phyloP scores from a whole-genome alignment of 1,284 basidiomycete species.

The Xerocomus nothofagi region DNA sequence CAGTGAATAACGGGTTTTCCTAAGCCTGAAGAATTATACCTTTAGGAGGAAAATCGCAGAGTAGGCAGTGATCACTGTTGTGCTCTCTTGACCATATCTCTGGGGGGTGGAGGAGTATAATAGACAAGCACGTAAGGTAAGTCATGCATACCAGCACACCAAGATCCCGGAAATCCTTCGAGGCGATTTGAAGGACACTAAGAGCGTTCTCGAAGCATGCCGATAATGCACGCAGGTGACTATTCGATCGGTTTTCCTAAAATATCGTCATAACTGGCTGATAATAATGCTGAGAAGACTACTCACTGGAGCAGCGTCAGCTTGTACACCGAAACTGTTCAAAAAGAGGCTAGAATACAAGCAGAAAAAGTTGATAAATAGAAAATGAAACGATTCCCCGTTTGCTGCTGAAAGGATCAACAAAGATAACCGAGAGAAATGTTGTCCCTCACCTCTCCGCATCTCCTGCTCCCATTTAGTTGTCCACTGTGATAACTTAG shows the following conservation, averaged over 20 bases:
- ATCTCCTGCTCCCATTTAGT: constrained; percentile 69
- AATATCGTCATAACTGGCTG: constrained; percentile 9
- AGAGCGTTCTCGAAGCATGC: constrained; percentile 71
- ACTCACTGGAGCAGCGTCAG: constrained; percentile 55
- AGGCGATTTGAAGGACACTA: constrained; percentile 66
- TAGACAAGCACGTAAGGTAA: background rate
- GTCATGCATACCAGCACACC: constrained; percentile 63
- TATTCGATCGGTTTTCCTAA: constrained; percentile 48
- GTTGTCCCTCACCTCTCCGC: constrained; percentile 51
- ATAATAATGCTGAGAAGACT: background rate
- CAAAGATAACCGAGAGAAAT: constrained; percentile 1
- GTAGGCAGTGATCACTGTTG: constrained; percentile 82
- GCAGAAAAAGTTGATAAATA: constrained; percentile 71
- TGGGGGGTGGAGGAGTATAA: constrained; percentile 29
- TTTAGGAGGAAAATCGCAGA: constrained; percentile 74
- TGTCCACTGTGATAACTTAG: constrained; percentile 67
- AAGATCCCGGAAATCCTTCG: constrained; percentile 69
- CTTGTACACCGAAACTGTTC: constrained; percentile 76
- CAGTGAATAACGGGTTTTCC: constrained; percentile 12
- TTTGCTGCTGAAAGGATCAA: constrained; percentile 44
- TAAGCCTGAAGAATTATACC: constrained; percentile 40
- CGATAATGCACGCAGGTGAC: constrained; percentile 66
- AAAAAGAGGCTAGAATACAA: constrained; percentile 75
- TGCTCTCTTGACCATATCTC: constrained; percentile 81
- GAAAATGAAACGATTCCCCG: constrained; percentile 68